Conservation (phyloP, 805 yeast genomes). For the Soucietia sequanensis region DNA sequence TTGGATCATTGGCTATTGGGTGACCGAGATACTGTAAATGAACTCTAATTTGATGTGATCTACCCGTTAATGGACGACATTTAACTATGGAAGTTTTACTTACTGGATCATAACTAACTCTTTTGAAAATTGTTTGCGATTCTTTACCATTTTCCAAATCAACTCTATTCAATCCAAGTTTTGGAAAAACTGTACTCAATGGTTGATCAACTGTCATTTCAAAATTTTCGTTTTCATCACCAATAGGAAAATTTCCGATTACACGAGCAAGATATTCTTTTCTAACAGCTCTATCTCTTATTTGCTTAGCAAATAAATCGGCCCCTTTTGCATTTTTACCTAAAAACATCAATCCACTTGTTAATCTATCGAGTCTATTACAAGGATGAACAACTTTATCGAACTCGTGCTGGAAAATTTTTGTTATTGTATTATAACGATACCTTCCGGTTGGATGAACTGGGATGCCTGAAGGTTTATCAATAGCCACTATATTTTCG, state of each 20-base stretch:
- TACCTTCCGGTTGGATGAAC: constrained; percentile 93
- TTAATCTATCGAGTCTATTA: constrained; percentile 83
- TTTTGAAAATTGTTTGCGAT: constrained; percentile 68
- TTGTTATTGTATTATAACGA: constrained; percentile 72
- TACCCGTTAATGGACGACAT: constrained; percentile 86
- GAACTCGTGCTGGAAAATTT: constrained; percentile 68
- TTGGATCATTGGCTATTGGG: constrained; percentile 57
- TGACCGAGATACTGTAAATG: constrained; percentile 75
- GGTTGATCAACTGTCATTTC: constrained; percentile 64
- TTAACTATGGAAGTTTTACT: constrained; percentile 67
- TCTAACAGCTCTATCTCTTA: constrained; percentile 67
- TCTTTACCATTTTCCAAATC: constrained; percentile 57
- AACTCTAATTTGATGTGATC: constrained; percentile 94
- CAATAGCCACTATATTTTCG: constrained; percentile 75
- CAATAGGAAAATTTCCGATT: constrained; percentile 74
- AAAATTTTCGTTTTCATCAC: constrained; percentile 17
- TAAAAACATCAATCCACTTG: constrained; percentile 91
- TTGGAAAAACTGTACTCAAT: constrained; percentile 68
- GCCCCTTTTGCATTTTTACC: constrained; percentile 83
- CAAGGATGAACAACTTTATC: constrained; percentile 71
- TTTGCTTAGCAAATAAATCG: constrained; percentile 67
- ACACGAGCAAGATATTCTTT: constrained; percentile 90
- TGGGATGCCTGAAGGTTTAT: constrained; percentile 93
- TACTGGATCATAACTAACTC: constrained; percentile 60
- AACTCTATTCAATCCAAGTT: constrained; percentile 60